Evolutionary conservation across 2,329 filamentous ascomycete genomes (phyloP), one percentile per base, ranked within the genome.

Genomic region (Aspergillus sp.): DNA sequence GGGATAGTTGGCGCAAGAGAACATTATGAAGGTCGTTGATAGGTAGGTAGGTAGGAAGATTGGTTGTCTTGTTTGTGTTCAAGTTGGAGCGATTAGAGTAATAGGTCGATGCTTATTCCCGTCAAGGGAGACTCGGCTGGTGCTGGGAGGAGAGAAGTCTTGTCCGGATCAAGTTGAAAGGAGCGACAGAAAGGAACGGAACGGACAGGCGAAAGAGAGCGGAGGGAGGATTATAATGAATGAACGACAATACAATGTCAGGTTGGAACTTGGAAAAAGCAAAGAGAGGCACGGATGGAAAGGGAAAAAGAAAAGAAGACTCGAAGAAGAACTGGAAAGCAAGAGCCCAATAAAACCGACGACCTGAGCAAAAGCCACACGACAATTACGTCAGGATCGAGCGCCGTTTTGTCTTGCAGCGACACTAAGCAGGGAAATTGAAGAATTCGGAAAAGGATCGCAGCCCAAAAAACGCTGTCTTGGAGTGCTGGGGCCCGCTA

Each of bases 1-100:
- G 55, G 77, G 75, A 57, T 79, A 77, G 63, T 80, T 80, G 57
- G 72, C 72, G 69, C 77, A 80, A 30, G 77, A 80, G 70, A 73
- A 79, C 77, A 80, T 80, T 54, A 44, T 71, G 62, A 42, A 19
- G 27, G n/a, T 11, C 27, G n/a, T 52, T 50, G 46, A 42, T 41
- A 20, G 39, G 53, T 27, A 17, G 17, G 17, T 41, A 20, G 39
- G 53, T 27, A 17, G 17, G 17, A 33, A 39, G 39, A 51, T 15
- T 45, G 56, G 50, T 50, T 44, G 34, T 40, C 44, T 20, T 40
- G 44, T 41, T 51, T 47, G 44, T 34, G 41, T 30, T 30, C 27
- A 30, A 54, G 54, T 11, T 19, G 48, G 41, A 51, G 57, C 44
- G 37, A 57, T 50, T 57, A 30, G 46, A 46, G 27, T 39, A 34